Percentiles rank a stretch among this genome's conserved stretches.
Conservation (phyloP, 192 early-diverging fungal genomes). For the Geranomyces variabilis region DNA sequence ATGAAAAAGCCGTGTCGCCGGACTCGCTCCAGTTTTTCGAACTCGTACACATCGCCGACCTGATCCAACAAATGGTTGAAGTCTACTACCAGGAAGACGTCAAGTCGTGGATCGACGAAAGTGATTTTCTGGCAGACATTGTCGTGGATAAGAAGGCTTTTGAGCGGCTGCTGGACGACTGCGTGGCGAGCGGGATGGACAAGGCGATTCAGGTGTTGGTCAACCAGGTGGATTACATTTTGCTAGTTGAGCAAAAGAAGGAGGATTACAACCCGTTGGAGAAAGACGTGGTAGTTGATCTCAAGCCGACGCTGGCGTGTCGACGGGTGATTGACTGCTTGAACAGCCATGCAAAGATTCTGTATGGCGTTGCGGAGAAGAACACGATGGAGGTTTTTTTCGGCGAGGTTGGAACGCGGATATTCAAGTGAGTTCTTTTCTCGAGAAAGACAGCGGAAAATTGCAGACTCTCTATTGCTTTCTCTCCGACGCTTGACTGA, state of each 20-base stretch:
- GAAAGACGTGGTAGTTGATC: slow-evolving; percentile 55
- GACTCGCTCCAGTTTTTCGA: slow-evolving; percentile 87
- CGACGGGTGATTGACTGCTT: slow-evolving; percentile 75
- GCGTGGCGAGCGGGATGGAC: slow-evolving; percentile 91
- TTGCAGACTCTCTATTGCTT: not conserved
- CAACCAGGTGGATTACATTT: slow-evolving; percentile 80
- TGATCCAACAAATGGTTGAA: slow-evolving; percentile 92
- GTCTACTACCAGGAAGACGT: slow-evolving; percentile 91
- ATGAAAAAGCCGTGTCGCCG: slow-evolving; percentile 51
- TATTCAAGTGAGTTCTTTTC: slow-evolving; percentile 74
- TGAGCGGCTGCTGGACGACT: slow-evolving; percentile 85
- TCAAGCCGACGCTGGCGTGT: slow-evolving; percentile 85
- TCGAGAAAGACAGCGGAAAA: too few relatives aligned
- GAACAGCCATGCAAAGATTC: slow-evolving; percentile 70
- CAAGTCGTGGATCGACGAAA: slow-evolving; percentile 77
- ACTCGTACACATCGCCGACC: slow-evolving; percentile 90
- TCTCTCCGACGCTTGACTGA: not conserved
- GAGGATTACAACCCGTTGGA: slow-evolving; percentile 77
- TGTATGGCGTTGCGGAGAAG: slow-evolving; percentile 79
- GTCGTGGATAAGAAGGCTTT: slow-evolving; percentile 91
- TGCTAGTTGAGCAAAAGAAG: slow-evolving; percentile 69
- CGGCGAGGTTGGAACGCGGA: slow-evolving; percentile 81
- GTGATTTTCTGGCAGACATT: slow-evolving; percentile 88
- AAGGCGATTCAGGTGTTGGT: slow-evolving; percentile 85
- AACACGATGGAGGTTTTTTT: slow-evolving; percentile 88